These are phyloP conservation scores for Domatiomyces catenatus DNA, from an alignment of 2,329 filamentous ascomycete species.

Conservation along the genomic window DNA sequence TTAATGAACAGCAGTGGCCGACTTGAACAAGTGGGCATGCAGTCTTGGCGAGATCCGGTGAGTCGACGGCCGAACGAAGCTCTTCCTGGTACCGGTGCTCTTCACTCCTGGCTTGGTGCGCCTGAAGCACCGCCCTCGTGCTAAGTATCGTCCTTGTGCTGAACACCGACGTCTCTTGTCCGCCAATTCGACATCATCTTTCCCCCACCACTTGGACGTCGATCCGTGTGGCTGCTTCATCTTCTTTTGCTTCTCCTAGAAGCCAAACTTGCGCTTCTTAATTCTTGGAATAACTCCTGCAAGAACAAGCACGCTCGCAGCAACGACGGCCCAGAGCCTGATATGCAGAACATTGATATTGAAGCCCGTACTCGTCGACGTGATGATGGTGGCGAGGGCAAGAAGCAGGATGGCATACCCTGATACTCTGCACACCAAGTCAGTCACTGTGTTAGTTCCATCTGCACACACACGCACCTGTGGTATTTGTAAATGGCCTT, in stretches of 20 bases:
- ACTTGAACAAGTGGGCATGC: too few species aligned
- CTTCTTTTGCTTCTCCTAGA: conserved; percentile 19
- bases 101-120: too few species aligned
- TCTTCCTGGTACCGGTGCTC: too few species aligned
- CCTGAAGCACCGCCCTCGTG: too few species aligned
- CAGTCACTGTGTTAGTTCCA: background rate
- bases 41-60: too few species aligned
- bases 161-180: too few species aligned
- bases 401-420: conserved; percentile 62
- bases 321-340: conserved; percentile 57
- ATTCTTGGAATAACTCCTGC: conserved; percentile 63
- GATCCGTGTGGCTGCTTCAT: background rate
- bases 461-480: conserved; percentile 6
- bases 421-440: conserved; percentile 34
- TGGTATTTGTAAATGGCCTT: conserved; percentile 87
- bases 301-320: conserved; percentile 51
- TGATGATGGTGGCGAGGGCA: conserved; percentile 57
- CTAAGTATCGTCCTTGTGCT: too few species aligned
- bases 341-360: conserved; percentile 54
- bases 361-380: conserved; percentile 63
- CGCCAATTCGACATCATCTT: background rate
- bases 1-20: too few species aligned
- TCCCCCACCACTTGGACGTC: background rate
- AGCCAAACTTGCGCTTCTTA: conserved; percentile 65
- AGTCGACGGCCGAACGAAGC: too few species aligned